These are phyloP conservation scores for Tolypocladium nubicola DNA, from an alignment of 2,329 filamentous ascomycete genomes.

Conservation along the genomic window DNA sequence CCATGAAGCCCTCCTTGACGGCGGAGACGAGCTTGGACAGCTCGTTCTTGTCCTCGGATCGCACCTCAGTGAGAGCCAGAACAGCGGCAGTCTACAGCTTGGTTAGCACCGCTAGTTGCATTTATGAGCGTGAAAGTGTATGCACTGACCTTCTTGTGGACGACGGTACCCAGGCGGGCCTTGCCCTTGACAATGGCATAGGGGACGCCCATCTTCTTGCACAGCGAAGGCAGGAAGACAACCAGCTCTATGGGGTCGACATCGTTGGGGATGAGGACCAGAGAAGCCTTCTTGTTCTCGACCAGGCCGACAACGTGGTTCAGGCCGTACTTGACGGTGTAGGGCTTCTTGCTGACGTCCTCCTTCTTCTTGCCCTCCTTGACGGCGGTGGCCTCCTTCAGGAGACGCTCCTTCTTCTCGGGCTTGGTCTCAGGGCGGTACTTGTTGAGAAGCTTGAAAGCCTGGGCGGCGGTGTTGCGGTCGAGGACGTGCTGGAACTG, in stretches of 20 bases:
- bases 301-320: constrained; percentile 98
- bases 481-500: constrained; percentile 98
- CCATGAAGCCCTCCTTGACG: constrained; percentile 96
- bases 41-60: constrained; percentile 96
- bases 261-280: constrained; percentile 98
- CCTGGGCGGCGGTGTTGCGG: constrained; percentile 91
- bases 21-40: constrained; percentile 91
- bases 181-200: constrained; percentile 99
- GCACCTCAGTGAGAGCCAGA: constrained; percentile 90
- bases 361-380: constrained; percentile 99
- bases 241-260: constrained; percentile 99
- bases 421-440: constrained; percentile 98
- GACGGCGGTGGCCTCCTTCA: constrained; percentile 95
- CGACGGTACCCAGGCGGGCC: constrained; percentile 95
- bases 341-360: constrained; percentile 99
- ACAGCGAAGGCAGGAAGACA: constrained; percentile 96
- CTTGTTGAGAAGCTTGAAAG: constrained; percentile 99
- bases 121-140: not conserved
- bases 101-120: not conserved
- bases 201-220: constrained; percentile 99
- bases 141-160: constrained; percentile 86
- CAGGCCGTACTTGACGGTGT: constrained; percentile 97
- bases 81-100: constrained; percentile 76
- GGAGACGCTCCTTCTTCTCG: constrained; percentile 99
- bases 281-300: constrained; percentile 99